phyloP scores from a whole-genome alignment of 192 early-diverging fungal species.

The Dissophora globulifera region DNA sequence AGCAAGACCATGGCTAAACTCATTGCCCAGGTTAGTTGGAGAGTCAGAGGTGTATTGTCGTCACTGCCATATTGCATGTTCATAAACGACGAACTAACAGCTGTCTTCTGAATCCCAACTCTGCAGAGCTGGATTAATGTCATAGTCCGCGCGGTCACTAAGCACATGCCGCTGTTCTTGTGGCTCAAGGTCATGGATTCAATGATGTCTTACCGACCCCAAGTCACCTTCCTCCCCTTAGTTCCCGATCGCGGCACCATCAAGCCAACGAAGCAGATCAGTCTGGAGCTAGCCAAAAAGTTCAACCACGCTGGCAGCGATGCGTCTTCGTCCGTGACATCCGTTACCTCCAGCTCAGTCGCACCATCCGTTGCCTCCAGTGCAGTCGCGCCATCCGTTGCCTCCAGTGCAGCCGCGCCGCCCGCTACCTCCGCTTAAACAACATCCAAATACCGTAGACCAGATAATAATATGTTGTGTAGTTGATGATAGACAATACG shows the following conservation, averaged over 20 bases:
- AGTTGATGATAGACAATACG: no score
- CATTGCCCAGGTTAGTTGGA: not conserved
- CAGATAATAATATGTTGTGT: no score
- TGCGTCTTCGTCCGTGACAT: not conserved
- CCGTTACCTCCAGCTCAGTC: not conserved
- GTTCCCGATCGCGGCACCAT: slow-evolving; percentile 2
- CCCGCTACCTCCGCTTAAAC: no score
- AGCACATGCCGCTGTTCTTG: slow-evolving; percentile 8
- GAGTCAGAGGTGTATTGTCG: no score
- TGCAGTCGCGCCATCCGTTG: no score
- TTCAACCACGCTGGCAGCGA: not conserved
- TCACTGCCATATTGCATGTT: no score
- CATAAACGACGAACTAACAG: no score
- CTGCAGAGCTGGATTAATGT: not conserved
- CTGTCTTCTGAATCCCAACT: no score
- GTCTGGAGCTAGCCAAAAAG: not conserved
- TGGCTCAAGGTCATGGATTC: not conserved
- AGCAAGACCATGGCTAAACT: slow-evolving; percentile 6
- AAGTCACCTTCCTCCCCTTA: slow-evolving; percentile 9
- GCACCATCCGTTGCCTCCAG: no score
- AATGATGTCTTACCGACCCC: not conserved
- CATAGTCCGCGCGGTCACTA: not conserved
- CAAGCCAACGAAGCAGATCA: not conserved
- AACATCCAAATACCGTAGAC: no score
- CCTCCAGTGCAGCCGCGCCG: no score